Evolutionary conservation across 148 eudicot species (phyloP).

Genomic region (Rhododendron kiyosumense): DNA sequence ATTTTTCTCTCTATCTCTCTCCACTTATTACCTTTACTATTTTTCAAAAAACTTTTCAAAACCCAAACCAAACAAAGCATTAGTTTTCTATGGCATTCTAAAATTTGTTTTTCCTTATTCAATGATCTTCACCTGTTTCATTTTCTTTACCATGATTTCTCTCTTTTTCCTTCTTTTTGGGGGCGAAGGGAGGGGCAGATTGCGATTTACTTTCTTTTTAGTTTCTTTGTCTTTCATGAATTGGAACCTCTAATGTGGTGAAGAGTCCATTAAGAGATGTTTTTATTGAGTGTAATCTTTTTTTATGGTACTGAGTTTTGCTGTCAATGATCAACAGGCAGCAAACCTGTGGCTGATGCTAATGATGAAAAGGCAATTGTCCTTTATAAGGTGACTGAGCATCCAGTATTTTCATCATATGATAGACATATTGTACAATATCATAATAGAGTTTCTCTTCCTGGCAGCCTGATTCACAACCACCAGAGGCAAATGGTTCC

Average conservation of each 20-base stretch:
- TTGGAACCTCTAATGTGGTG: background rate
- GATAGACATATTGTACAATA: constrained; percentile 8
- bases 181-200: background rate
- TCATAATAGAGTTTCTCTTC: constrained; percentile 10
- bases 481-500: constrained; percentile 52
- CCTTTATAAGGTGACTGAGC: constrained; percentile 67
- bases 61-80: too few relatives aligned
- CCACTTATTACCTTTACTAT: too few relatives aligned
- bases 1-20: too few relatives aligned
- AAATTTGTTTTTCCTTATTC: background rate
- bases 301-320: background rate
- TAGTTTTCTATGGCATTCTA: background rate
- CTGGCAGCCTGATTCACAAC: constrained; percentile 53
- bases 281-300: background rate
- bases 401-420: constrained; percentile 1
- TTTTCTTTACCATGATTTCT: background rate
- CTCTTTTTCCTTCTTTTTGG: background rate
- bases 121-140: background rate
- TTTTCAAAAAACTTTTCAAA: too few relatives aligned
- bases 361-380: constrained; percentile 87
- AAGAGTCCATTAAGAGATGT: background rate
- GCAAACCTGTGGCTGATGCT: constrained; percentile 29
- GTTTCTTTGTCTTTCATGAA: background rate
- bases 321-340: constrained; percentile 41
- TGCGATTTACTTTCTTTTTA: background rate